These are phyloP conservation scores for Silene latifolia DNA, from an alignment of 148 eudicot genomes.

Conservation along the genomic window DNA sequence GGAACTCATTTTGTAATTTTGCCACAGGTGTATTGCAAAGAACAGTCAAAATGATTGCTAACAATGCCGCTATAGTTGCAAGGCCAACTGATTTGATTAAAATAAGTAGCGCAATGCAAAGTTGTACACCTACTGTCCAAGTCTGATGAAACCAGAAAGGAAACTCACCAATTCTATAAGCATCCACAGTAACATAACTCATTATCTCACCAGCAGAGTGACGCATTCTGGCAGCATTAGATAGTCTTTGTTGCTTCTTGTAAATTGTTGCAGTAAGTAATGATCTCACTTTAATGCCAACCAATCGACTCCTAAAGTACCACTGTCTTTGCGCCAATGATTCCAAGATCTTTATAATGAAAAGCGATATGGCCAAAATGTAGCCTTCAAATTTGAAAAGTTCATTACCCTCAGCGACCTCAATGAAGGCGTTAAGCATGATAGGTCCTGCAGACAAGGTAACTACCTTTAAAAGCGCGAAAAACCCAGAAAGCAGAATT, in stretches of 20 bases:
- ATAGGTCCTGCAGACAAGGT: conserved; percentile 76
- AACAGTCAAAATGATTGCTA: conserved; percentile 53
- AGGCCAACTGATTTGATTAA: conserved; percentile 57
- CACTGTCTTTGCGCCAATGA: conserved; percentile 80
- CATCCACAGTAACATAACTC: conserved; percentile 83
- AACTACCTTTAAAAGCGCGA: conserved; percentile 65
- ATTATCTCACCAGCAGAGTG: conserved; percentile 85
- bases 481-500: conserved; percentile 69
- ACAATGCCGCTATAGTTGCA: conserved; percentile 59
- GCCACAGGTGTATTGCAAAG: conserved; percentile 69
- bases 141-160: conserved; percentile 83
- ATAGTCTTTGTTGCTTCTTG: conserved; percentile 60
- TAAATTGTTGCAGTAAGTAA: conserved; percentile 77
- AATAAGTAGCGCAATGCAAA: conserved; percentile 59
- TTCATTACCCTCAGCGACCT: conserved; percentile 72
- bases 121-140: conserved; percentile 78
- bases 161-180: conserved; percentile 83
- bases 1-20: conserved; percentile 62
- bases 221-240: conserved; percentile 61
- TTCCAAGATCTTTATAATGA: conserved; percentile 54
- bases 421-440: conserved; percentile 76
- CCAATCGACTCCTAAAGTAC: conserved; percentile 57
- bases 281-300: conserved; percentile 71
- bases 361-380: conserved; percentile 54
- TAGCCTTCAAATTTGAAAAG: conserved; percentile 62